Base-by-base conservation (phyloP, 2,329 filamentous ascomycete species). In the Epichloe hybrida region DNA sequence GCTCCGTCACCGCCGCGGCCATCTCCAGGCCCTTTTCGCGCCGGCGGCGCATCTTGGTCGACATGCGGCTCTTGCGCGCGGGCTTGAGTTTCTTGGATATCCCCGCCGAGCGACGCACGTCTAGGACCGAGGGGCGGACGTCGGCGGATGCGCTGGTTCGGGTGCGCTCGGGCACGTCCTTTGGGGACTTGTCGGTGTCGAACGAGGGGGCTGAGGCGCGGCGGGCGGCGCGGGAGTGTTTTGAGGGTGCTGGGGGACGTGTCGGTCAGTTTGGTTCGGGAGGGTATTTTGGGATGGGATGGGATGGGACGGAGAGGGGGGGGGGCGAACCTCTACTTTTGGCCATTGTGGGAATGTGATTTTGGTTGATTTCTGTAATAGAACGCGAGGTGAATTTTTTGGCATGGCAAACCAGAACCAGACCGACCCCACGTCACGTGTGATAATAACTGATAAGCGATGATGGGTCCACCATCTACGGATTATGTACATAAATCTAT, bases 161-260 rank as follows among this genome's bases (percentile, higher is more conserved):
- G 73, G 67, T 55, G 63, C 12, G 37, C 48, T 11, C 15, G 47
- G 27, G 27, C 27, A 76, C 66, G 38, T 79, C 69, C 62, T 84
- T 84, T 21, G 86, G 72, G 6, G 82, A 84, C 67, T 86, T 86
- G 72, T 87, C 83, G 42, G 79, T 77, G 67, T 86, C 70, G 66
- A 87, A 81, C 59, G 80, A 74, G 27, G 84, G 83, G 4, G 83
- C 85, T 15, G 80, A 79, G 46, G 81, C 85, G 56, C 86, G 81
- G 61, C 85, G 79, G 40, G 84, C 84, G 52, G 84, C 84, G 56
- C 86, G 83, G 49, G 86, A 90, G 70, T 83, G 84, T 52, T 80
- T 66, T 4, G 84, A 86, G 39, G 73, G 72, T 50, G 71, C 81
- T 86, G 61, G 11, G 5, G 5, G 27, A 3, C 9, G 17, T 20